Conservation (phyloP, 176 grass and related monocot genomes). For the Pontederia crassipes region DNA sequence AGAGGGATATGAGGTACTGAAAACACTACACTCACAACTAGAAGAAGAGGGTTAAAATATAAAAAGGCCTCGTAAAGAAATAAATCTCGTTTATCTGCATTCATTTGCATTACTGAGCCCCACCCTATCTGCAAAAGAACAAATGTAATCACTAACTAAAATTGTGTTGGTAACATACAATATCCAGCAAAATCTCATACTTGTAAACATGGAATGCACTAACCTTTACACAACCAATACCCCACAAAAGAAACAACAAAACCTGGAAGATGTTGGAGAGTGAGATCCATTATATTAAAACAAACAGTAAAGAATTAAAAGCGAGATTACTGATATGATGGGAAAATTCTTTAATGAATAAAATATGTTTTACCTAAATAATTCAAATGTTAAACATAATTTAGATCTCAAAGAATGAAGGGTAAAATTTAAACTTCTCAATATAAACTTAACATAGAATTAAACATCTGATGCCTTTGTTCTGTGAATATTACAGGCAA, state of each 20-base stretch:
- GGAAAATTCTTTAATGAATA: no score
- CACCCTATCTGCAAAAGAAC: constrained; percentile 60
- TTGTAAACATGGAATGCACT: not conserved
- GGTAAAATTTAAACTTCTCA: no score
- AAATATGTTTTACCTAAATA: no score
- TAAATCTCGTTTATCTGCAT: constrained; percentile 68
- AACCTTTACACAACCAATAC: constrained; percentile 84
- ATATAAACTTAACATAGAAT: no score
- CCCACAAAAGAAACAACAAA: constrained; percentile 83
- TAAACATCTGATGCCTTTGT: no score
- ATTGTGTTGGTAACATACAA: not conserved
- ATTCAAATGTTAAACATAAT: no score
- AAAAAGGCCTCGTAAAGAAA: constrained; percentile 98
- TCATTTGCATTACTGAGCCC: constrained; percentile 96
- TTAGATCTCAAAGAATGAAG: no score
- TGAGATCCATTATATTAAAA: not conserved
- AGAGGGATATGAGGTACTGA: not conserved
- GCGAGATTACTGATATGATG: no score
- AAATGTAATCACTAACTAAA: not conserved
- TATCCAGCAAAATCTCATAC: not conserved
- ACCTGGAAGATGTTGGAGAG: constrained; percentile 35
- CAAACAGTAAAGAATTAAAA: no score
- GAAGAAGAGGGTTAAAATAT: constrained; percentile 95
- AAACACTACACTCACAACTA: constrained; percentile 47
- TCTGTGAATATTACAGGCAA: no score